These are phyloP conservation scores for Talaromyces sp. DNA, from an alignment of 2,329 filamentous ascomycete genomes.

Conservation along the genomic window DNA sequence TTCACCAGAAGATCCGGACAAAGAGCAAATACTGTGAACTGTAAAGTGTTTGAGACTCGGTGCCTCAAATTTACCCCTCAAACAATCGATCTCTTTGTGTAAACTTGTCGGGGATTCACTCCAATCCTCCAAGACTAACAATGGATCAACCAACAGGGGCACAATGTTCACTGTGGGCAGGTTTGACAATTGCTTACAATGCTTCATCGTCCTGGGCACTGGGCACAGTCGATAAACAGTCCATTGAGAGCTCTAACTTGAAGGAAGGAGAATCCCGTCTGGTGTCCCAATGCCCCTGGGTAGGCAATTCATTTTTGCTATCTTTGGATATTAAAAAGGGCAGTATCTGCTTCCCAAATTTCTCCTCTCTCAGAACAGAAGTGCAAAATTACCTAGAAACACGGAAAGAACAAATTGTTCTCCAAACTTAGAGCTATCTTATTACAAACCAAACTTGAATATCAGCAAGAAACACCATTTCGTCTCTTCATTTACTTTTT, in stretches of 20 bases:
- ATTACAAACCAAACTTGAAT: not conserved
- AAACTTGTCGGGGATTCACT: not conserved
- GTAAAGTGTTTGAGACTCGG: not conserved
- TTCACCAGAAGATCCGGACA: too few species aligned
- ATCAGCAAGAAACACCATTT: not conserved
- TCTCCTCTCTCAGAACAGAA: not conserved
- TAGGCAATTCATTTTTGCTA: not conserved
- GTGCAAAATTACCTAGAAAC: not conserved
- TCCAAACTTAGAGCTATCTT: not conserved
- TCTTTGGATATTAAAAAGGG: not conserved
- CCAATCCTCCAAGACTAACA: not conserved
- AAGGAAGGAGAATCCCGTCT: not conserved
- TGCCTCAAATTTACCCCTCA: not conserved
- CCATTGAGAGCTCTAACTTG: not conserved
- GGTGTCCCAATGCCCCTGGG: not conserved
- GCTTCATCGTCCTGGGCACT: not conserved
- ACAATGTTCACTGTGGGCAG: not conserved
- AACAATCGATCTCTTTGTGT: not conserved
- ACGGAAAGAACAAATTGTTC: not conserved
- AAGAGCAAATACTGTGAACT: not conserved
- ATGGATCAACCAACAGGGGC: not conserved
- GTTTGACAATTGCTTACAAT: not conserved
- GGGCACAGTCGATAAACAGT: not conserved
- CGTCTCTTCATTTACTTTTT: not conserved
- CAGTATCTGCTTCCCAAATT: not conserved